Percentiles rank a stretch among this genome's conserved stretches.
These are phyloP conservation scores for Nothopassalora personata DNA, from an alignment of 2,329 filamentous ascomycete species.

Conservation along the genomic window DNA sequence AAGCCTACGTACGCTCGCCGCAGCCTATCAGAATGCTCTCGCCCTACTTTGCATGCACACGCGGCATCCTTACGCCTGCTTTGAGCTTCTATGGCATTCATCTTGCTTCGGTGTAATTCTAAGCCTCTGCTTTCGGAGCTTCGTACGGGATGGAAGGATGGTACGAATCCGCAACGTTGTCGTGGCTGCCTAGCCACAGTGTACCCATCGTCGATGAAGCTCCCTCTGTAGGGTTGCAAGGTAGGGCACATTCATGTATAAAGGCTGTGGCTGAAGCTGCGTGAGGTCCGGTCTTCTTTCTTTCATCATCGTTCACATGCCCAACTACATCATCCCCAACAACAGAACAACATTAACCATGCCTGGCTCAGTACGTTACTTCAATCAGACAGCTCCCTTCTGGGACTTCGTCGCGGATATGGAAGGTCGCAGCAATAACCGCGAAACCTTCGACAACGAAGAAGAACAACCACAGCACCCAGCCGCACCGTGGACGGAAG, in stretches of 20 bases:
- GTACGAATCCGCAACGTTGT: not conserved
- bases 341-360: slow-evolving; percentile 25
- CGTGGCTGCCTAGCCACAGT: slow-evolving; percentile 14
- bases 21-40: slow-evolving; percentile 14
- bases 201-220: slow-evolving; percentile 3
- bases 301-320: slow-evolving; percentile 11
- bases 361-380: slow-evolving; percentile 51
- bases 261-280: slow-evolving; percentile 7
- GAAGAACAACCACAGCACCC: slow-evolving; percentile 23
- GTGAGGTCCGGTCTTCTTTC: slow-evolving; percentile 1
- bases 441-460: slow-evolving; percentile 28
- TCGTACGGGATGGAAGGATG: not conserved
- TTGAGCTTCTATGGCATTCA: slow-evolving; percentile 8
- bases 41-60: slow-evolving; percentile 13
- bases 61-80: slow-evolving; percentile 14
- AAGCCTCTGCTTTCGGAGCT: not conserved
- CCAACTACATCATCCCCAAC: not conserved
- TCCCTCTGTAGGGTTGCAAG: not conserved
- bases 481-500: slow-evolving; percentile 26
- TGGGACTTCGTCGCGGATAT: slow-evolving; percentile 52
- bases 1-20: slow-evolving; percentile 14
- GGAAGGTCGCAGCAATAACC: slow-evolving; percentile 37
- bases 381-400: slow-evolving; percentile 50
- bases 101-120: slow-evolving; percentile 5
- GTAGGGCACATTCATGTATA: not conserved